Evolutionary conservation across 163 green algal genomes (phyloP).

Genomic region (Smithsoniella earleae): DNA sequence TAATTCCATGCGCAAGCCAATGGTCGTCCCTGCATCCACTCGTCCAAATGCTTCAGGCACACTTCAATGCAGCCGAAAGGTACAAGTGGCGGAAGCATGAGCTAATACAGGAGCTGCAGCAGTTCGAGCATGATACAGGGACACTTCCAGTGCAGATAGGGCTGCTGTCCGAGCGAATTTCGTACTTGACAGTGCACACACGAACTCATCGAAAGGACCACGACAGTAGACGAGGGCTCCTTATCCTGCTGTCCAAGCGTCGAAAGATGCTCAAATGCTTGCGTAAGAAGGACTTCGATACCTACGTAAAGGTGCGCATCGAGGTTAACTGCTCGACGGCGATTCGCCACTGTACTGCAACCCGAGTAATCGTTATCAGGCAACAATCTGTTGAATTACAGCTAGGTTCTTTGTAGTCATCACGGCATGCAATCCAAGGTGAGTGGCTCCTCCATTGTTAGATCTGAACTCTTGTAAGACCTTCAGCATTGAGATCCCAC

Average conservation of each 20-base stretch:
- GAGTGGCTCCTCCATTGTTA: no score
- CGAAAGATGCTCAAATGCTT: neutral
- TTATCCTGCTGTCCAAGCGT: constrained; percentile 15
- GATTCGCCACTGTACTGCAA: no score
- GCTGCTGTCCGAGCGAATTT: constrained; percentile 15
- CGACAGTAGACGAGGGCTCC: neutral
- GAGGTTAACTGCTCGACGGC: no score
- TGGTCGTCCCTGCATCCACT: neutral
- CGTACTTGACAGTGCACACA: constrained; percentile 5
- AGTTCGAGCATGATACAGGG: constrained; percentile 24
- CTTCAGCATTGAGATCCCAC: no score
- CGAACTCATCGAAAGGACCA: constrained; percentile 17
- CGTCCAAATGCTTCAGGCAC: neutral
- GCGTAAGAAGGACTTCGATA: constrained; percentile 12
- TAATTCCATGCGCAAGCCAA: neutral
- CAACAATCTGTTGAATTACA: no score
- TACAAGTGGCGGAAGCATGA: constrained; percentile 29
- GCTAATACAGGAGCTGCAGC: constrained; percentile 17
- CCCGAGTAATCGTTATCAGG: no score
- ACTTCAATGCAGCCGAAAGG: constrained; percentile 19
- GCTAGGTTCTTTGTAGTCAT: no score
- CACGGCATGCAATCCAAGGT: no score
- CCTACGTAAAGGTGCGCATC: constrained; percentile 23
- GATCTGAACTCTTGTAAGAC: no score
- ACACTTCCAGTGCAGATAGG: constrained; percentile 6